phyloP scores from a whole-genome alignment of 495 filamentous ascomycete genomes.

The Paragyromitra xinjiangensis region DNA sequence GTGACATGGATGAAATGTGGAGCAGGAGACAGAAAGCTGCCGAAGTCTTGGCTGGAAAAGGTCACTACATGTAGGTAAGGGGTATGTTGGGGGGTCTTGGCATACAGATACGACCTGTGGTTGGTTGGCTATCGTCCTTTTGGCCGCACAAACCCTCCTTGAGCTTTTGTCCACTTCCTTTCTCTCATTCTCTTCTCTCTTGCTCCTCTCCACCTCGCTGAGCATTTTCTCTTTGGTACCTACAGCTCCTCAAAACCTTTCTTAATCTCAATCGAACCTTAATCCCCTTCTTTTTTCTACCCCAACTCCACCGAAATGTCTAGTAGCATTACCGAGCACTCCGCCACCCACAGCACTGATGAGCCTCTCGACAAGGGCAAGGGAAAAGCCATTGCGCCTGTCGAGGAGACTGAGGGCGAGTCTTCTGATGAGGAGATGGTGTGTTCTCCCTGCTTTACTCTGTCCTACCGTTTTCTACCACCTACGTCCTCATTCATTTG shows the following conservation, averaged over 20 bases:
- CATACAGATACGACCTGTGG: constrained; percentile 17
- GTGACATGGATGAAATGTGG: not conserved
- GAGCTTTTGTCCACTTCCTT: constrained; percentile 10
- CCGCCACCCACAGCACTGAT: constrained; percentile 61
- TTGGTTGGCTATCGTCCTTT: constrained; percentile 17
- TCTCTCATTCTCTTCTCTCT: constrained; percentile 21
- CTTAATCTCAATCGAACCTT: constrained; percentile 56
- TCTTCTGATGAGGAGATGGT: constrained; percentile 70
- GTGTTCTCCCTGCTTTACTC: constrained; percentile 29
- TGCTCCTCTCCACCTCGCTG: constrained; percentile 15
- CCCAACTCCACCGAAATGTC: constrained; percentile 55
- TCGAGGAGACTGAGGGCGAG: constrained; percentile 73
- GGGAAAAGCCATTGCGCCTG: constrained; percentile 72
- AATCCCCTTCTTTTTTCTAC: constrained; percentile 59
- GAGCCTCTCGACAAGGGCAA: constrained; percentile 67
- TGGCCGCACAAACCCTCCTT: constrained; percentile 13
- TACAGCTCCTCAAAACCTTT: constrained; percentile 8
- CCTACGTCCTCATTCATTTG: not conserved
- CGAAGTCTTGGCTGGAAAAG: not conserved
- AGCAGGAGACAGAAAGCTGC: not conserved
- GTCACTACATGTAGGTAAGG: constrained; percentile 21
- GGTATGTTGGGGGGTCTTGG: constrained; percentile 39
- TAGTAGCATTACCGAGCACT: constrained; percentile 53
- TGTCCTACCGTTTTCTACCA: not conserved
- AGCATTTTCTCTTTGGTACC: constrained; percentile 31